Evolutionary conservation across 352 stramenopile genomes (phyloP).

Genomic region (Phytopythium oedochilum): DNA sequence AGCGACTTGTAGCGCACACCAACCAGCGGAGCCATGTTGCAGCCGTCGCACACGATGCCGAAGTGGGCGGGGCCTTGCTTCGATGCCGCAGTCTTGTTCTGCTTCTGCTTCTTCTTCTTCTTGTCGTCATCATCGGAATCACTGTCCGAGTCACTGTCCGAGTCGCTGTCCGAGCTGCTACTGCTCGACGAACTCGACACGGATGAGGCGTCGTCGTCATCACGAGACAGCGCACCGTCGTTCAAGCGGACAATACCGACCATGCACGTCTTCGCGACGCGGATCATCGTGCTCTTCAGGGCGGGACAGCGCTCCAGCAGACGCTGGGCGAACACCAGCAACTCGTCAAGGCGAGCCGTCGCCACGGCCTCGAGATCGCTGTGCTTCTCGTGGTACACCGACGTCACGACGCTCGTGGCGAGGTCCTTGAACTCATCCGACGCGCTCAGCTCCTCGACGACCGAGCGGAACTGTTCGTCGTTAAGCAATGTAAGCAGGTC

Average conservation of each 20-base stretch:
- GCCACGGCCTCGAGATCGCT: slow-evolving; percentile 26
- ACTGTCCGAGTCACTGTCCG: slow-evolving; percentile 8
- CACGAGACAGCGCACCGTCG: slow-evolving; percentile 17
- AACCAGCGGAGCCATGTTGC: slow-evolving; percentile 44
- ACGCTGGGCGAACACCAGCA: slow-evolving; percentile 34
- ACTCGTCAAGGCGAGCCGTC: slow-evolving; percentile 24
- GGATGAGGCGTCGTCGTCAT: slow-evolving; percentile 19
- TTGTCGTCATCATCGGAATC: slow-evolving; percentile 8
- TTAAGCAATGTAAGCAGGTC: slow-evolving; percentile 36
- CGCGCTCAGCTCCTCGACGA: slow-evolving; percentile 25
- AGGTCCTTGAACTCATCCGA: slow-evolving; percentile 36
- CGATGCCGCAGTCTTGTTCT: background rate
- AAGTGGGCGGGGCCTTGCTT: slow-evolving; percentile 20
- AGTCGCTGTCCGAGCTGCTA: slow-evolving; percentile 5
- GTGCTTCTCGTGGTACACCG: slow-evolving; percentile 27
- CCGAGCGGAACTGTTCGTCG: slow-evolving; percentile 25
- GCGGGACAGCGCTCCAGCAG: slow-evolving; percentile 32
- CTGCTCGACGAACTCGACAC: slow-evolving; percentile 15
- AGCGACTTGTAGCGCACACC: slow-evolving; percentile 80
- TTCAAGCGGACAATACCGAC: slow-evolving; percentile 29
- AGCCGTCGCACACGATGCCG: slow-evolving; percentile 46
- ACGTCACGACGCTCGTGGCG: slow-evolving; percentile 18
- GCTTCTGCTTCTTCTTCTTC: slow-evolving; percentile 10
- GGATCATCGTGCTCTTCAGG: slow-evolving; percentile 38
- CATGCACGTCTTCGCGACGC: slow-evolving; percentile 37